These are phyloP conservation scores for Scleroderma citrinum DNA, from an alignment of 768 basidiomycete species.

Conservation along the genomic window DNA sequence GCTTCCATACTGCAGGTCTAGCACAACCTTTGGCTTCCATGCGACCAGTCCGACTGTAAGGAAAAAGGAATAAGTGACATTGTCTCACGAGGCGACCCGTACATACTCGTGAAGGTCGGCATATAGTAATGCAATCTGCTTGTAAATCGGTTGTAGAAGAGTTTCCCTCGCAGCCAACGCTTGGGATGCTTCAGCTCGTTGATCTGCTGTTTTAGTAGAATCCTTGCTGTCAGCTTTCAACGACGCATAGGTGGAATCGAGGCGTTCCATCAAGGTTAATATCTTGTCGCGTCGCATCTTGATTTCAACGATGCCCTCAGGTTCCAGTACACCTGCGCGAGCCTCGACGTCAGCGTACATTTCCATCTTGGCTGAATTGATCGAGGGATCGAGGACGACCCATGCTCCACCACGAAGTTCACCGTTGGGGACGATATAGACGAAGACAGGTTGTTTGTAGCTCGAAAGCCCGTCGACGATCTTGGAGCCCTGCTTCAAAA, in stretches of 20 bases:
- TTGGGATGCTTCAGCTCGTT: constrained; percentile 63
- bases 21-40: constrained; percentile 99
- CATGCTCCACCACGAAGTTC: constrained; percentile 98
- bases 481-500: constrained; percentile 95
- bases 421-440: constrained; percentile 97
- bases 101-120: constrained; percentile 95
- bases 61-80: constrained; percentile 3
- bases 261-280: constrained; percentile 83
- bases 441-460: constrained; percentile 97
- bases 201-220: constrained; percentile 61
- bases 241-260: constrained; percentile 76
- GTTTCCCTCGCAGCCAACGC: constrained; percentile 73
- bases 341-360: constrained; percentile 98
- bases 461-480: constrained; percentile 97
- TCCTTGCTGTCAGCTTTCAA: constrained; percentile 82
- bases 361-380: constrained; percentile 96
- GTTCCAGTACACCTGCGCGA: constrained; percentile 93
- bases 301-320: constrained; percentile 96
- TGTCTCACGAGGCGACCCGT: neutral
- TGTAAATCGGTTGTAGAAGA: constrained; percentile 82
- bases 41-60: constrained; percentile 75
- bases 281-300: constrained; percentile 97
- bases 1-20: constrained; percentile 79
- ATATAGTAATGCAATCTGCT: constrained; percentile 88
- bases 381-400: constrained; percentile 98